Evolutionary conservation across 116 monocot genomes (phyloP).

Genomic region (Papilionanthe hybrid): DNA sequence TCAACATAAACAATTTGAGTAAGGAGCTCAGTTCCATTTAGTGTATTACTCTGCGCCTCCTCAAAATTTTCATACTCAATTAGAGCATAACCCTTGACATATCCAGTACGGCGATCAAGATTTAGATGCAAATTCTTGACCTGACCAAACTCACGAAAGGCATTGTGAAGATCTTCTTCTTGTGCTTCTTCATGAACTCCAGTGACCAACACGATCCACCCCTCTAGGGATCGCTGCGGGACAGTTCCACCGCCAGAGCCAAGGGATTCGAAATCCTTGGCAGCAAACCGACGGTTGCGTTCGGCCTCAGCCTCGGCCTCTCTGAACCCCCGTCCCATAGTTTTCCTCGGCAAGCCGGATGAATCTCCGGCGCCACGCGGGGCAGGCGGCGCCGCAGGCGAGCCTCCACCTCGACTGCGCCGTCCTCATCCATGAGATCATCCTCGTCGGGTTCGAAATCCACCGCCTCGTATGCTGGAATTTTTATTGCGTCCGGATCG

Average conservation of each 20-base stretch:
- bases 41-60: constrained; percentile 51
- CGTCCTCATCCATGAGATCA: constrained; percentile 91
- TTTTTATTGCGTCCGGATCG: no score
- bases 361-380: constrained; percentile 27
- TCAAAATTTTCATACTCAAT: constrained; percentile 79
- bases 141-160: constrained; percentile 81
- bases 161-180: constrained; percentile 88
- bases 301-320: constrained; percentile 52
- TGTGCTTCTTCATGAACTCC: constrained; percentile 97
- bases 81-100: constrained; percentile 94
- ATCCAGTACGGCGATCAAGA: constrained; percentile 90
- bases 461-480: constrained; percentile 39
- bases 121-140: constrained; percentile 92
- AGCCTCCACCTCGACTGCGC: constrained; percentile 23
- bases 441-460: constrained; percentile 88
- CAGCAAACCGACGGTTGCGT: constrained; percentile 41
- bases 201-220: constrained; percentile 86
- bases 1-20: no score
- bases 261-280: constrained; percentile 69
- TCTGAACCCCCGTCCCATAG: constrained; percentile 80
- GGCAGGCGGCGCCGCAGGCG: constrained; percentile 11
- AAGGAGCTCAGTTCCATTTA: constrained; percentile 45
- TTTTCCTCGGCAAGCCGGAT: constrained; percentile 39
- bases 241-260: constrained; percentile 66
- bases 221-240: constrained; percentile 80